These are phyloP conservation scores for Aspergillus versicolor DNA, from an alignment of 2,329 filamentous ascomycete genomes.

Conservation along the genomic window DNA sequence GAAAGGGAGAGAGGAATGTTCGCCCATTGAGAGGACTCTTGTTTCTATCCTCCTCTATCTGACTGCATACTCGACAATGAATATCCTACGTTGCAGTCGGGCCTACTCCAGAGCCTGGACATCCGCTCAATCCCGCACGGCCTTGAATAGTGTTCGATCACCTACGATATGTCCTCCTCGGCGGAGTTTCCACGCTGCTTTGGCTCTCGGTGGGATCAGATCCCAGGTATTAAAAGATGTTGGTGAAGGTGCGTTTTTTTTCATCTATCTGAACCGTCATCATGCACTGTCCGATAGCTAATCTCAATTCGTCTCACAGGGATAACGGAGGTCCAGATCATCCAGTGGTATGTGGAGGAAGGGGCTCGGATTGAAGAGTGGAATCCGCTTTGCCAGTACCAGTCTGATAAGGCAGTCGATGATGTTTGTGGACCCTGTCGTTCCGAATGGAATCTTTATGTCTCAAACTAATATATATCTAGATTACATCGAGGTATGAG, in stretches of 20 bases:
- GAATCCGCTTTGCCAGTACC: slow-evolving; percentile 95
- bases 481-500: slow-evolving; percentile 95
- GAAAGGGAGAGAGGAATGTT: neutral
- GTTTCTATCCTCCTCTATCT: neutral
- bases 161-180: slow-evolving; percentile 24
- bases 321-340: slow-evolving; percentile 97
- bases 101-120: slow-evolving; percentile 29
- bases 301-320: slow-evolving; percentile 53
- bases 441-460: neutral
- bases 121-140: slow-evolving; percentile 24
- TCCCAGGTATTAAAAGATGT: slow-evolving; percentile 46
- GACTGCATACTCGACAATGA: slow-evolving; percentile 24
- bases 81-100: slow-evolving; percentile 30
- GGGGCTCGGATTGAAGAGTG: slow-evolving; percentile 96
- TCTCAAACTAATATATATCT: slow-evolving; percentile 41
- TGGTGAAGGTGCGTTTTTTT: slow-evolving; percentile 37
- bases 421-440: slow-evolving; percentile 43
- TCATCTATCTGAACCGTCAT: neutral
- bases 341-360: slow-evolving; percentile 98
- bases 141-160: slow-evolving; percentile 26
- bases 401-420: slow-evolving; percentile 87
- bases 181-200: slow-evolving; percentile 36
- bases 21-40: slow-evolving; percentile 1
- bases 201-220: slow-evolving; percentile 34
- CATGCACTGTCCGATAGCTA: slow-evolving; percentile 15